Evolutionary conservation across 176 grass and related monocot genomes (phyloP).

Genomic region (Oryza australiensis): DNA sequence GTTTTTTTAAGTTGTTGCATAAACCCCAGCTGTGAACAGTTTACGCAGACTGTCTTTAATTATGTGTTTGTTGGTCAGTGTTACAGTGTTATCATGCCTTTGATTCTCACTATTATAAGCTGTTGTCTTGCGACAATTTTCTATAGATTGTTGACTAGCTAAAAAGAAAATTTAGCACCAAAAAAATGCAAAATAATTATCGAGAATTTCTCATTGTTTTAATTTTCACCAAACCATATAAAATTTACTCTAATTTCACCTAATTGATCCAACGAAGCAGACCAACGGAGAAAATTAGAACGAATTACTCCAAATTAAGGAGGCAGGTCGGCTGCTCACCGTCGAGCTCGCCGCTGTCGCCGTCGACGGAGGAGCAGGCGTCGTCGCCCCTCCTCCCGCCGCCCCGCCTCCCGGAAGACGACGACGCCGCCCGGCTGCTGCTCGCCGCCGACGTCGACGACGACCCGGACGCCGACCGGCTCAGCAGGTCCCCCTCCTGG

Average conservation of each 20-base stretch:
- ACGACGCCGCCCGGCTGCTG: constrained; percentile 27
- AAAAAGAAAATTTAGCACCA: neutral
- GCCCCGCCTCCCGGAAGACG: constrained; percentile 26
- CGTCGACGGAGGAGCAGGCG: constrained; percentile 8
- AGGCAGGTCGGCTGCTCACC: constrained; percentile 7
- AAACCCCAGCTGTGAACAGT: neutral
- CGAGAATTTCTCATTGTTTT: neutral
- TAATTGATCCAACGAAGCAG: neutral
- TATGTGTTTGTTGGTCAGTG: neutral
- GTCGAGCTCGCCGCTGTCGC: constrained; percentile 50
- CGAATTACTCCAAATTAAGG: neutral
- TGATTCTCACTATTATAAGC: neutral
- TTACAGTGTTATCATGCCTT: neutral
- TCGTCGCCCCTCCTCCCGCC: neutral
- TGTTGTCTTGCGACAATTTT: neutral
- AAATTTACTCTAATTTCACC: neutral
- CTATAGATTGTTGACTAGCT: neutral
- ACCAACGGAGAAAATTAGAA: neutral
- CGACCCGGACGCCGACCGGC: constrained; percentile 31
- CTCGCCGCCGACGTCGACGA: constrained; percentile 39
- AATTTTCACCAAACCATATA: neutral
- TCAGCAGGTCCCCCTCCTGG: constrained; percentile 30
- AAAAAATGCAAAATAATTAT: neutral
- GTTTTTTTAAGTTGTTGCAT: neutral
- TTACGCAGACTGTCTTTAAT: neutral